Base-by-base conservation (phyloP, 2,329 filamentous ascomycete genomes). In the Fusarium aywerte region DNA sequence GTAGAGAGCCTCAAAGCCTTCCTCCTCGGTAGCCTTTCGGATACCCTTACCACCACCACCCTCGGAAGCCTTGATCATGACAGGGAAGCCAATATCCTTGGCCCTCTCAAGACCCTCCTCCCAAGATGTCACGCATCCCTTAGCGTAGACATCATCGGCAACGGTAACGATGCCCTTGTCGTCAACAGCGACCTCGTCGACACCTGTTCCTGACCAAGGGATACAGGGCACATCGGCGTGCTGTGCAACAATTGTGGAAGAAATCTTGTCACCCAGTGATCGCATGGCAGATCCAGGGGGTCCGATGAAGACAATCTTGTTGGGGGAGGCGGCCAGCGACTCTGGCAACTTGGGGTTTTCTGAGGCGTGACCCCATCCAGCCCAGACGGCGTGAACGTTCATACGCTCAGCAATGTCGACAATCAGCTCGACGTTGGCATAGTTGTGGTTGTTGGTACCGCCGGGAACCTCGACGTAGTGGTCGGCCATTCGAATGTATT, bases 41-140 rank as follows among this genome's bases (percentile, higher is more conserved):
- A 99, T 99, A 86, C 96, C 96, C 85, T 99, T 99, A 78, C 96
- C 96, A 83, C 96, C 96, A 83, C 96, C 96, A 82, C 96, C 96
- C 84, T 99, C 96, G 4, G 96, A 98, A n/a, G 96, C 96, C 85
- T 99, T 99, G 80, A 99, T 93, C 96, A 99, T 99, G 84, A 99
- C 92, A 16, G 96, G 96, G 84, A 99, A 99, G 71, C 96, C 96
- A 78, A 99, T 99, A 76, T 92, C 87, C 78, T 87, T 89, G 61
- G 96, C 96, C 76, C 91, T 93, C 76, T 87, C 83, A 49, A 99
- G 87, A 81, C 95, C 96, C 81, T 99, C 93, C 80, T 97, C 84
- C 80, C 93, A 93, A 21, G 92, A 93, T 76, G 88, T 88, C 45
- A 97, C 96, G 80, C 96, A 99, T 67, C 96, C 96, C 81, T 94